Conservation (phyloP, 306 rosid species). For the Prunus armeniaca region DNA sequence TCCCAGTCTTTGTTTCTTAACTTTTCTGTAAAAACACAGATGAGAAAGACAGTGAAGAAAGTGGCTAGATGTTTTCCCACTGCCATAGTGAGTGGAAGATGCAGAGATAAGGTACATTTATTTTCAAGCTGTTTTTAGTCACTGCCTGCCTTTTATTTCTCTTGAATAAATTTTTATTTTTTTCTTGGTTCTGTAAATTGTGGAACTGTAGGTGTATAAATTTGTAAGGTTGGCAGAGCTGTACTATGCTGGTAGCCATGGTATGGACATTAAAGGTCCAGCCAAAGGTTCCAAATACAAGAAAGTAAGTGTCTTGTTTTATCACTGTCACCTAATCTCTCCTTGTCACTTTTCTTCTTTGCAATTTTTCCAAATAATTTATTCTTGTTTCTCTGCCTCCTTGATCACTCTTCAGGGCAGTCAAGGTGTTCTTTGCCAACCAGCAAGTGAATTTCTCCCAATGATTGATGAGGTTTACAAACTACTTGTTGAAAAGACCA, state of each 20-base stretch:
- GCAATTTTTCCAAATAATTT: not conserved
- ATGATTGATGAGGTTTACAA: conserved; percentile 80
- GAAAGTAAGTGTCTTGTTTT: conserved; percentile 45
- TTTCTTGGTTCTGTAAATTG: not conserved
- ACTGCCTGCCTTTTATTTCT: not conserved
- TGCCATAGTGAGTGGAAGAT: conserved; percentile 89
- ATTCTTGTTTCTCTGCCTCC: not conserved
- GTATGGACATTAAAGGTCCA: conserved; percentile 97
- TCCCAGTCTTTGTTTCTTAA: not conserved
- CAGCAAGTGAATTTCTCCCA: conserved; percentile 84
- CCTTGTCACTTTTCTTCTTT: not conserved
- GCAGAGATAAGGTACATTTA: conserved; percentile 74
- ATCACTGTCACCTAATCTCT: not conserved
- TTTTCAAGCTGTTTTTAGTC: not conserved
- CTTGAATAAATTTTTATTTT: not conserved
- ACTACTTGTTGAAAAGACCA: conserved; percentile 59
- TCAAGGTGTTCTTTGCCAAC: conserved; percentile 71
- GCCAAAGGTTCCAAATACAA: conserved; percentile 59
- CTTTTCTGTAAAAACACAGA: conserved; percentile 41
- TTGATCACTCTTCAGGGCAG: conserved; percentile 37
- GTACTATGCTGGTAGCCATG: conserved; percentile 99
- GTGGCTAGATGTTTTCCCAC: conserved; percentile 82
- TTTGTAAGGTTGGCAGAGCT: conserved; percentile 83
- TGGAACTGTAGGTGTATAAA: conserved; percentile 53
- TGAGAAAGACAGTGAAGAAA: conserved; percentile 76